Conservation (phyloP, 805 yeast species). For the Komagataella mondaviorum region DNA sequence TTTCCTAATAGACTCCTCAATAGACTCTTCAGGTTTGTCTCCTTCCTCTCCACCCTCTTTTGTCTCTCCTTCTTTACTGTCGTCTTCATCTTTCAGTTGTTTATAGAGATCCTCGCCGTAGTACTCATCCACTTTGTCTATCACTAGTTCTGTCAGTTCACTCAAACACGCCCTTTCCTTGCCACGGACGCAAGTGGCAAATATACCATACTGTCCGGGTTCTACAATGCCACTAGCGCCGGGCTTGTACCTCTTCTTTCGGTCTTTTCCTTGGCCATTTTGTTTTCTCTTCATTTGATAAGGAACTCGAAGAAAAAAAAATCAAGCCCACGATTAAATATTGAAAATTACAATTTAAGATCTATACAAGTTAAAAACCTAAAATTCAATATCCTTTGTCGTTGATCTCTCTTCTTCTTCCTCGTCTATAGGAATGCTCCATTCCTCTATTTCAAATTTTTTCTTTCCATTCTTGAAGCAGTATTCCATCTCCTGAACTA, state of each 20-base stretch:
- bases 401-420: conserved; percentile 27
- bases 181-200: conserved; percentile 78
- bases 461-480: conserved; percentile 78
- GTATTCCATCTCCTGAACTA: conserved; percentile 56
- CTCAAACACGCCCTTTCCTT: conserved; percentile 68
- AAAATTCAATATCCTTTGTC: conserved; percentile 2
- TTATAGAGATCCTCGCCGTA: conserved; percentile 18
- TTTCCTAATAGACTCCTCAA: conserved; percentile 63
- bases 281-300: conserved; percentile 1
- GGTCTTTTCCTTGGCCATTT: neutral
- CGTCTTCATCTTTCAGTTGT: conserved; percentile 7
- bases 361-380: neutral
- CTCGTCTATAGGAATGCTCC: conserved; percentile 97
- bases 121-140: conserved; percentile 34
- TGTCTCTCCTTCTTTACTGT: conserved; percentile 7
- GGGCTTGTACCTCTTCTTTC: conserved; percentile 26
- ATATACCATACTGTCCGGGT: conserved; percentile 78
- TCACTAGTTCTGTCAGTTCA: conserved; percentile 50
- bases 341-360: neutral
- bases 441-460: conserved; percentile 77
- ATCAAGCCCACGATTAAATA: neutral
- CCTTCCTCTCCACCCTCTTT: conserved; percentile 14
- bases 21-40: conserved; percentile 30
- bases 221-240: conserved; percentile 42
- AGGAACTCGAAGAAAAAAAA: neutral